Evolutionary conservation across 1,284 basidiomycete genomes (phyloP), one percentile per base, ranked within the genome.

Genomic region (Apiotrichum akiyoshidainum): DNA sequence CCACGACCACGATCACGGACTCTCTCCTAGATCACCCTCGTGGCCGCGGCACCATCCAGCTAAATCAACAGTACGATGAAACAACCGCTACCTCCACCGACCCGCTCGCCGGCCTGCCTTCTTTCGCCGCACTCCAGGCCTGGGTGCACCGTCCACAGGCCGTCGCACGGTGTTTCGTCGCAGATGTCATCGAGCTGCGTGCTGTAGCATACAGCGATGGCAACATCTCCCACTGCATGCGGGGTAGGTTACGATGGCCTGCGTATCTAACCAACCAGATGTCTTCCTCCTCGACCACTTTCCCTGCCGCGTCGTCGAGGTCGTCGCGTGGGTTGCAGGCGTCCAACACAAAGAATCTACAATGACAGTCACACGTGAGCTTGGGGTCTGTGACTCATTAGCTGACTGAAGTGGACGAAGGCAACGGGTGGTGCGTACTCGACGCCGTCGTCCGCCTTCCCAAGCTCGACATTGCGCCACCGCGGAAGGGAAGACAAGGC

Each of bases 321-420:
- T 76, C 1, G 73, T 75, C 13, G 75, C 60, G 9, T 74, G 70
- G 69, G 72, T 74, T 1, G 71, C 68, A 0, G 75, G 72, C 0
- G 72, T 74, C 5, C 71, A 72, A 33, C 62, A 68, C 58, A 71
- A 69, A 51, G 74, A 75, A 41, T 46, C 63, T 0, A 49, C 47
- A 1, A 57, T 74, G 59, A 68, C 52, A 2, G 31, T 74, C 14
- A 66, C 64, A 0, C n/a, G 70, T 71, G 46, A 55, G 71, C 37
- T 37, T 33, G 8, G 11, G 9, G 8, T n/a, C n/a, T n/a, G n/a
- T n/a, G n/a, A n/a, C n/a, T n/a, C n/a, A n/a, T n/a, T n/a, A 22
- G 31, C 53, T 59, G 33, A 59, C 49, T 1, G 19, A 37, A 75
- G 74, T 75, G 26, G 74, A 76, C 51, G 74, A 75, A 41, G 74